These are phyloP conservation scores for Beauveria pseudobassiana DNA, from an alignment of 2,329 filamentous ascomycete species.

Conservation along the genomic window DNA sequence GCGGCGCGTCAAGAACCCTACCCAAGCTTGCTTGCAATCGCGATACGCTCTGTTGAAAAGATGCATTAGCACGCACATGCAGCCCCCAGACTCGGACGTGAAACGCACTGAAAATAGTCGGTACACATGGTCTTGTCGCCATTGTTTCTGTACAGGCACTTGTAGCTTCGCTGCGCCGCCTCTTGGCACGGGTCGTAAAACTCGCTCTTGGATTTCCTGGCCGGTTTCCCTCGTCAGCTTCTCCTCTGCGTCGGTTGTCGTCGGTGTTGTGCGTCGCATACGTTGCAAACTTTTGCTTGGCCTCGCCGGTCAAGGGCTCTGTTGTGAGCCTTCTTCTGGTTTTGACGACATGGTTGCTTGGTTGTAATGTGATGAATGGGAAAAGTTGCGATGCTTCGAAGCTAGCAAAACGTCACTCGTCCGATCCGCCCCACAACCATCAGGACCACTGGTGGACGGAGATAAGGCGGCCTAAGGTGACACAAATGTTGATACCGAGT, in stretches of 20 bases:
- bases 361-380: not conserved
- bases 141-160: conserved; percentile 80
- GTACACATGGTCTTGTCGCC: conserved; percentile 84
- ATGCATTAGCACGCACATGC: conserved; percentile 16
- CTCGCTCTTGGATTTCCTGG: conserved; percentile 79
- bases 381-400: not conserved
- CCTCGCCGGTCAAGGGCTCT: conserved; percentile 48
- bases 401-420: conserved; percentile 1
- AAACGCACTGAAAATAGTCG: conserved; percentile 87
- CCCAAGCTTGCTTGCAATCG: conserved; percentile 93
- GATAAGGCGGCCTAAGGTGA: too few species aligned
- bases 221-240: not conserved
- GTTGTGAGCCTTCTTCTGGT: conserved; percentile 8
- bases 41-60: conserved; percentile 64
- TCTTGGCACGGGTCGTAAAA: conserved; percentile 96
- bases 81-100: not conserved
- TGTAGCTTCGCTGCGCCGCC: conserved; percentile 75
- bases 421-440: not conserved
- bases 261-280: conserved; percentile 27
- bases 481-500: too few species aligned
- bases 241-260: not conserved
- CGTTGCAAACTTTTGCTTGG: conserved; percentile 58
- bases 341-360: conserved; percentile 13
- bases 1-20: conserved; percentile 32
- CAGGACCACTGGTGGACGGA: too few species aligned